These are phyloP conservation scores for Amesomyces nigricolor DNA, from an alignment of 2,329 filamentous ascomycete genomes.

Conservation along the genomic window DNA sequence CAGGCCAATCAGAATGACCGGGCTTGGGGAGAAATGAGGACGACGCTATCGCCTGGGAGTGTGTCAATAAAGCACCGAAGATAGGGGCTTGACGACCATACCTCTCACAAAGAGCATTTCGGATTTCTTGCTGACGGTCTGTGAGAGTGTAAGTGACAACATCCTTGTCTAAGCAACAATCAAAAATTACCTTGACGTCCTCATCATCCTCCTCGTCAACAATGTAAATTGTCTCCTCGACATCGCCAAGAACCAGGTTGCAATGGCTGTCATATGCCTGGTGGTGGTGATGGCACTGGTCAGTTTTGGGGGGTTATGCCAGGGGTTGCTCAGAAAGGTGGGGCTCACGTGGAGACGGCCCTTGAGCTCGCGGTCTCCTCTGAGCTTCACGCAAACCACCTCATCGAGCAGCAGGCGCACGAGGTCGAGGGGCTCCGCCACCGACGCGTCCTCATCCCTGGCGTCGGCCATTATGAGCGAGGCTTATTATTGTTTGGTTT, in stretches of 20 bases:
- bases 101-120: conserved; percentile 99
- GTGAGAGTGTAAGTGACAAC: conserved; percentile 9
- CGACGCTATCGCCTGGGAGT: conserved; percentile 28
- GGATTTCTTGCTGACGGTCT: conserved; percentile 94
- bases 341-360: conserved; percentile 80
- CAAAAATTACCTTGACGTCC: conserved; percentile 57
- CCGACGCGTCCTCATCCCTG: conserved; percentile 65
- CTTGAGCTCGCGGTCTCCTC: conserved; percentile 92
- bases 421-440: conserved; percentile 89
- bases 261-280: conserved; percentile 98
- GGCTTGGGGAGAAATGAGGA: conserved; percentile 28
- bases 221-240: conserved; percentile 94
- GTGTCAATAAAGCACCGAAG: not conserved
- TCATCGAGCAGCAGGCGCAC: conserved; percentile 93
- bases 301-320: not conserved
- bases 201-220: conserved; percentile 77
- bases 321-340: not conserved
- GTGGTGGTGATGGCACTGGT: not conserved
- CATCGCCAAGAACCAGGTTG: conserved; percentile 91
- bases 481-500: not conserved
- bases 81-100: conserved; percentile 38
- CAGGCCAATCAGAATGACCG: conserved; percentile 19
- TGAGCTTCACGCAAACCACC: conserved; percentile 92
- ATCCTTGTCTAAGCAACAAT: not conserved
- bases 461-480: conserved; percentile 75